Conservation (phyloP, 345 rosid genomes). For the Balakata baccata region DNA sequence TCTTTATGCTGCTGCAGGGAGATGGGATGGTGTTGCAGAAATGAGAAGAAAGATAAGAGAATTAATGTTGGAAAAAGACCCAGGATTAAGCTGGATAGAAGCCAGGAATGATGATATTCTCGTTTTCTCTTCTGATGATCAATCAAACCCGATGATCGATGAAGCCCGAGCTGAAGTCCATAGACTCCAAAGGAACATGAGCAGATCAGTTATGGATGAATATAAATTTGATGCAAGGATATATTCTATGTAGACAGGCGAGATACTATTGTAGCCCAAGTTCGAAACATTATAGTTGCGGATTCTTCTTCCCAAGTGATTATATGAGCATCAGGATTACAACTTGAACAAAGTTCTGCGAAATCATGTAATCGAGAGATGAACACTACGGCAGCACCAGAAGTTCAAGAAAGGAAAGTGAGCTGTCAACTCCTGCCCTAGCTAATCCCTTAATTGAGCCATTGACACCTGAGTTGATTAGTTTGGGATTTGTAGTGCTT, state of each 20-base stretch:
- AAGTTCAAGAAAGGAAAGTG: no score
- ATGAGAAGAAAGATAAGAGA: constrained; percentile 63
- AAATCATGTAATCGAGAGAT: background rate
- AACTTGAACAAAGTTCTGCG: no score
- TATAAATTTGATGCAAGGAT: constrained; percentile 21
- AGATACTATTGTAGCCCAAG: background rate
- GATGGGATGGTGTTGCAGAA: constrained; percentile 63
- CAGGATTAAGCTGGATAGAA: constrained; percentile 86
- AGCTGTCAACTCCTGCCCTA: background rate
- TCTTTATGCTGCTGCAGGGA: constrained; percentile 62
- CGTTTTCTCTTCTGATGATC: constrained; percentile 61
- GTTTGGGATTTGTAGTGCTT: background rate
- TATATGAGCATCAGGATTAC: background rate
- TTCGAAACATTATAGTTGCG: background rate
- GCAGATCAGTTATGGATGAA: constrained; percentile 23
- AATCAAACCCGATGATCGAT: constrained; percentile 35
- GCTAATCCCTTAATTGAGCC: background rate
- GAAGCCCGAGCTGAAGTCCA: constrained; percentile 45
- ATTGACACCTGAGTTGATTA: background rate
- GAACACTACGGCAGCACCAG: background rate
- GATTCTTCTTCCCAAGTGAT: background rate
- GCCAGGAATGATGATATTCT: constrained; percentile 40
- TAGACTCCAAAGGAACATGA: constrained; percentile 50
- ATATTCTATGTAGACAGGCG: background rate
- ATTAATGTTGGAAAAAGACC: constrained; percentile 51